These are phyloP conservation scores for Piper betle DNA, from an alignment of 164 flowering plant genomes.

Conservation along the genomic window DNA sequence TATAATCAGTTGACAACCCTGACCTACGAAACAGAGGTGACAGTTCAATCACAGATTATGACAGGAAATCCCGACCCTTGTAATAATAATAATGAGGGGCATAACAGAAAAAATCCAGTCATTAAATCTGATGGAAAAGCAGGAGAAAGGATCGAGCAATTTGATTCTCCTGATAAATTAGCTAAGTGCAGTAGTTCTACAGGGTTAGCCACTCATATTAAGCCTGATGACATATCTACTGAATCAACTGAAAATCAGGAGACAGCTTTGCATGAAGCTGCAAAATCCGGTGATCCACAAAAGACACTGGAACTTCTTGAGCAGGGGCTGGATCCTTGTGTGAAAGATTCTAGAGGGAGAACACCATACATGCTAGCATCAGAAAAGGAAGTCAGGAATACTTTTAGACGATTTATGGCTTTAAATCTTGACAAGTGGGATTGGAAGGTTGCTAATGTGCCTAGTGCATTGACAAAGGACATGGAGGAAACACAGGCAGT, in stretches of 20 bases:
- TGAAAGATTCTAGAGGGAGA: slow-evolving; percentile 68
- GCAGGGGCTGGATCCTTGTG: slow-evolving; percentile 57
- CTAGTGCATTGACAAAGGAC: slow-evolving; percentile 86
- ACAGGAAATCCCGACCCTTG: slow-evolving; percentile 10
- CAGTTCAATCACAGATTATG: slow-evolving; percentile 9
- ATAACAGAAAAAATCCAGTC: slow-evolving; percentile 3
- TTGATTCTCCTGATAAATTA: slow-evolving; percentile 13
- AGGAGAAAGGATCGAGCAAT: slow-evolving; percentile 7
- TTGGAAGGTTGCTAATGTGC: slow-evolving; percentile 91
- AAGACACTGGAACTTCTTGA: slow-evolving; percentile 66
- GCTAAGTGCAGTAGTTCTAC: slow-evolving; percentile 15
- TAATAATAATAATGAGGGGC: background rate
- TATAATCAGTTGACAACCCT: slow-evolving; percentile 27
- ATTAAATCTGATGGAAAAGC: slow-evolving; percentile 11
- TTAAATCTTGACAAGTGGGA: slow-evolving; percentile 87
- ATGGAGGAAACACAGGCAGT: slow-evolving; percentile 97
- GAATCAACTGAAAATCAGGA: slow-evolving; percentile 5
- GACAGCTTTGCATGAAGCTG: slow-evolving; percentile 82
- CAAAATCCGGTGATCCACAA: slow-evolving; percentile 32
- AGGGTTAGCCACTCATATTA: slow-evolving; percentile 18
- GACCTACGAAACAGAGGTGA: slow-evolving; percentile 33
- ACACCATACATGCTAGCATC: slow-evolving; percentile 82
- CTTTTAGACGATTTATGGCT: slow-evolving; percentile 94
- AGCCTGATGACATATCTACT: slow-evolving; percentile 16
- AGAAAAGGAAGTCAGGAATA: slow-evolving; percentile 84